Evolutionary conservation across 345 rosid species (phyloP).

Genomic region (Erodium maritimum): DNA sequence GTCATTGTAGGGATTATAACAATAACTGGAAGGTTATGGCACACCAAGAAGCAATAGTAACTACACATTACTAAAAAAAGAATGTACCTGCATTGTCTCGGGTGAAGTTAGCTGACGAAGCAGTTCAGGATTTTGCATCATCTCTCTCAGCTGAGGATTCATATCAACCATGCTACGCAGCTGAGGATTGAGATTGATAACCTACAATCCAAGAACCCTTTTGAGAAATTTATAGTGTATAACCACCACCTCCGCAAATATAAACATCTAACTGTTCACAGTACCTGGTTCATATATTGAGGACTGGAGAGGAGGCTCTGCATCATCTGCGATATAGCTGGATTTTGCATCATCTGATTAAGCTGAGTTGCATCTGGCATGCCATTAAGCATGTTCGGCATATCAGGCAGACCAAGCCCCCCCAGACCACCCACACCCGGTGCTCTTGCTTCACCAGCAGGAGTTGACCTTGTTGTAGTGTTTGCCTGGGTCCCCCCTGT

Average conservation of each 20-base stretch:
- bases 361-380: constrained; percentile 48
- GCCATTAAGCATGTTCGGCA: constrained; percentile 37
- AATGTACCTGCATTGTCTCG: constrained; percentile 59
- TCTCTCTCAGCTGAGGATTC: constrained; percentile 74
- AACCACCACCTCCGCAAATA: neutral
- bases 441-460: constrained; percentile 42
- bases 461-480: constrained; percentile 36
- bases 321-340: constrained; percentile 79
- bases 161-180: constrained; percentile 43
- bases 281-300: constrained; percentile 77
- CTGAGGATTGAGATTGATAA: constrained; percentile 46
- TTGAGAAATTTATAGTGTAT: neutral
- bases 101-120: constrained; percentile 70
- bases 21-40: neutral
- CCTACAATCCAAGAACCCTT: constrained; percentile 19
- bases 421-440: constrained; percentile 49
- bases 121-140: constrained; percentile 80
- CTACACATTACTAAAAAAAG: no score
- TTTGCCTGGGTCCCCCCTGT: constrained; percentile 42
- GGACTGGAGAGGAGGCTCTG: constrained; percentile 66
- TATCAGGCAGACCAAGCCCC: constrained; percentile 55
- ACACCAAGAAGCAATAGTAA: neutral
- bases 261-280: neutral
- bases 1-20: neutral
- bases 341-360: constrained; percentile 81